Evolutionary conservation across 176 grass and related monocot species (phyloP), one percentile per base, ranked within the genome.

Genomic region (Musa schizocarpa): DNA sequence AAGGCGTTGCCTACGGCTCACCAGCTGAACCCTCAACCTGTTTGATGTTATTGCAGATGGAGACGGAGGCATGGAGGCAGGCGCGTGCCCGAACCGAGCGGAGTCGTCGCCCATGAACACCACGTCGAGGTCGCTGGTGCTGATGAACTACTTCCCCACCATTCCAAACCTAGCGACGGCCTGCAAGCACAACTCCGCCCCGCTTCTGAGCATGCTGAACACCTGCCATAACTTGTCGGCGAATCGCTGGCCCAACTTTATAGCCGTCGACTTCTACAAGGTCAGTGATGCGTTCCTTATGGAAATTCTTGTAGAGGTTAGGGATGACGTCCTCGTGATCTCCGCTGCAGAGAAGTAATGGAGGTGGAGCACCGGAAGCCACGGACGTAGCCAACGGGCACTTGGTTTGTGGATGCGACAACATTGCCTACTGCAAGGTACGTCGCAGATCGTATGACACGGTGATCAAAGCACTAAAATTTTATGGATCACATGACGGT

Each of bases 261-360:
- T 99, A 81, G 86, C 95, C 24, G 88, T 99, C 0, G 95, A 99
- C 52, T 94, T 86, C 63, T 99, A 99, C 78, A 91, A 89, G 90
- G 95, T 88, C 3, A 9, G 9, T 49, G n/a, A 12, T 63, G 14
- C n/a, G n/a, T 50, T 24, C 13, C 22, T 16, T 3, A 12, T 16
- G 22, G 9, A 68, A 53, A 50, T 49, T 53, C 50, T 65, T 11
- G 19, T 1, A 25, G 5, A 68, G 3, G 22, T 67, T 51, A 11
- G 62, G 11, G 6, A n/a, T 34, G 5, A 69, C 11, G 21, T 2
- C 51, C 59, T 68, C 72, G n/a, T 25, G 21, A 19, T 13, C 8
- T 50, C 53, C 75, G 21, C 16, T 56, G 43, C 86, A 94, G 95
- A 94, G 95, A 65, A 99, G 88, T 68, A 82, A 94, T 51, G 53